A percentile compares a stretch with the other conserved stretches of the same genome.
phyloP scores from a whole-genome alignment of 1,284 basidiomycete species.

The Fereydounia khargensis region DNA sequence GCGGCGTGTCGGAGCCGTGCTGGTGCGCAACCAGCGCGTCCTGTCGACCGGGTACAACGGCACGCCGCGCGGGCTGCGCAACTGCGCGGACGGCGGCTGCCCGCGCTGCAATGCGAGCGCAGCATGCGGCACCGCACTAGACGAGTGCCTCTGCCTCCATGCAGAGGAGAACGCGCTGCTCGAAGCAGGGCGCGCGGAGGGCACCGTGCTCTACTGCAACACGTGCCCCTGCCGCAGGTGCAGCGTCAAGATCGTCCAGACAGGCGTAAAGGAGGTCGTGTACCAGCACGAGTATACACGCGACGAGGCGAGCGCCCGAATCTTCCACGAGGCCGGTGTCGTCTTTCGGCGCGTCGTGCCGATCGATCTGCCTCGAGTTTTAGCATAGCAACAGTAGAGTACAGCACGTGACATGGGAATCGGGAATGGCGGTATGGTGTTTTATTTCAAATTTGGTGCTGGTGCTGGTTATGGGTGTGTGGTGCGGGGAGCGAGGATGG shows the following conservation, averaged over 20 bases:
- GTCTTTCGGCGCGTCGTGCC: constrained; percentile 45
- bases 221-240: constrained; percentile 92
- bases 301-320: constrained; percentile 61
- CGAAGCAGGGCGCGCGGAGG: constrained; percentile 71
- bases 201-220: constrained; percentile 82
- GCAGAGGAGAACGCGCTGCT: constrained; percentile 97
- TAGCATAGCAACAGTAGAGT: neutral
- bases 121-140: constrained; percentile 63
- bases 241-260: constrained; percentile 95
- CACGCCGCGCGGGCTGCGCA: constrained; percentile 77
- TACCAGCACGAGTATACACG: constrained; percentile 82
- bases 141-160: constrained; percentile 90
- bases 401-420: no score
- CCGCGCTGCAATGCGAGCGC: constrained; percentile 45
- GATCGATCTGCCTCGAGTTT: no score
- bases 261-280: constrained; percentile 86
- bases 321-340: constrained; percentile 59
- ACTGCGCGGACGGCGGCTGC: constrained; percentile 57
- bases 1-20: constrained; percentile 85
- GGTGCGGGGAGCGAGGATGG: no score
- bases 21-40: constrained; percentile 78
- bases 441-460: no score
- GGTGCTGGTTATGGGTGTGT: no score
- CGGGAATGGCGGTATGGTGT: no score
- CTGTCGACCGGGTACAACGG: constrained; percentile 98